Conservation (phyloP, 1,284 basidiomycete species). For the Ustilago esculenta region DNA sequence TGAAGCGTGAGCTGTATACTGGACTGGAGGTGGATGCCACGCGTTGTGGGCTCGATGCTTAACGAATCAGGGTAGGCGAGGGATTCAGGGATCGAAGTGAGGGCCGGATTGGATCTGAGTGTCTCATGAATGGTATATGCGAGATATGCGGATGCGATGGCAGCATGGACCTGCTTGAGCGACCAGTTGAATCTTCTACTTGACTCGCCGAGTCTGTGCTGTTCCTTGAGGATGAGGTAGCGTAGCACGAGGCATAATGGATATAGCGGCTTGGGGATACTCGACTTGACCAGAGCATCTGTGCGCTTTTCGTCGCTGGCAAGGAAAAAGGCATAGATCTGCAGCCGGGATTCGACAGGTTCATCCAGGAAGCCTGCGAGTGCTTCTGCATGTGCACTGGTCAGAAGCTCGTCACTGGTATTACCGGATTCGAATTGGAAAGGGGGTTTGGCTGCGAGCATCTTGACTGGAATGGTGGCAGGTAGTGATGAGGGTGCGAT, state of each 20-base stretch:
- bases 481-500: neutral
- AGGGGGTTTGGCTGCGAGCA: constrained; percentile 25
- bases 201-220: constrained; percentile 35
- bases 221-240: constrained; percentile 42
- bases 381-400: constrained; percentile 13
- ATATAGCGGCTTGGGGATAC: constrained; percentile 21
- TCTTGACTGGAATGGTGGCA: too few species aligned
- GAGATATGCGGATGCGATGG: constrained; percentile 17
- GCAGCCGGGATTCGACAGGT: constrained; percentile 23
- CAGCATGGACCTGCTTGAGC: constrained; percentile 36
- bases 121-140: constrained; percentile 26
- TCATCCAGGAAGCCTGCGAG: constrained; percentile 27
- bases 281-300: constrained; percentile 5
- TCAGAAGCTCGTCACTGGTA: constrained; percentile 16
- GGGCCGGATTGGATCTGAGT: constrained; percentile 21
- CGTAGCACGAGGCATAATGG: constrained; percentile 42
- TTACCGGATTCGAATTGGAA: constrained; percentile 5
- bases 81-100: constrained; percentile 14
- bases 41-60: constrained; percentile 34
- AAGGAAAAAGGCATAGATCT: constrained; percentile 32
- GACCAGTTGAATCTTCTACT: constrained; percentile 43
- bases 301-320: constrained; percentile 25
- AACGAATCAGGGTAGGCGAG: constrained; percentile 18
- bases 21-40: constrained; percentile 38
- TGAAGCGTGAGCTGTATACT: constrained; percentile 42